Base-by-base conservation (phyloP, 2,329 filamentous ascomycete species). In the Fusarium sp. region DNA sequence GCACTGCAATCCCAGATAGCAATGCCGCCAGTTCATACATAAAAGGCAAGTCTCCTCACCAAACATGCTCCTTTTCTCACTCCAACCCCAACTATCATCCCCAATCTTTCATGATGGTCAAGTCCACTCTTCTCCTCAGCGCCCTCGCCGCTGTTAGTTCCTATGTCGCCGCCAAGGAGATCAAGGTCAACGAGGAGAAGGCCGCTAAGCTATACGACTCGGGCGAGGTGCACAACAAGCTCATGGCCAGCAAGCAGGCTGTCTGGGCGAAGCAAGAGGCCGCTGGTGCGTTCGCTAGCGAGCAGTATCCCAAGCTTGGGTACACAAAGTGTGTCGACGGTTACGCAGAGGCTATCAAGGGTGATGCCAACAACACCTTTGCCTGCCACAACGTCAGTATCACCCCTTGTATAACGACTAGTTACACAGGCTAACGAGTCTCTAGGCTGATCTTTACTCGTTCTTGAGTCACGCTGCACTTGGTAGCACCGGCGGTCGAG, bases 401-500 rank as follows among this genome's bases (percentile, higher is more conserved):
- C 4, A 41, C 3, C 4, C 9, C 12, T 7, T 2, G 11, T 6
- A 14, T 0, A 5, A 4, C 3, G 1, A 5, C 6, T 0, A 1
- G 15, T 28, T 2, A 7, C 15, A 33, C 22, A 8, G 0, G 4
- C 15, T 70, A 6, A 70, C 36, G 1, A 12, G 2, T 17, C 5
- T 45, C 5, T 26, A 79, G 78, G 64, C 75, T 55, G 88, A 90
- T 72, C 83, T 89, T 6, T 86, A 89, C 75, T 86, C 88, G 74
- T 90, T 90, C 80, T 79, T 87, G 49, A 85, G 84, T 44, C 89
- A 90, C 74, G 83, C 84, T 7, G 84, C 85, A 35, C 84, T 90
- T 4, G 89, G 88, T 11, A 87, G 85, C 71, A 71, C 73, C 48
- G 76, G 69, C 7, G 82, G 80, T 9, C 64, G 77, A 42, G 83